Evolutionary conservation across 208 protist genomes (phyloP).

Genomic region (Polymyxa betae): DNA sequence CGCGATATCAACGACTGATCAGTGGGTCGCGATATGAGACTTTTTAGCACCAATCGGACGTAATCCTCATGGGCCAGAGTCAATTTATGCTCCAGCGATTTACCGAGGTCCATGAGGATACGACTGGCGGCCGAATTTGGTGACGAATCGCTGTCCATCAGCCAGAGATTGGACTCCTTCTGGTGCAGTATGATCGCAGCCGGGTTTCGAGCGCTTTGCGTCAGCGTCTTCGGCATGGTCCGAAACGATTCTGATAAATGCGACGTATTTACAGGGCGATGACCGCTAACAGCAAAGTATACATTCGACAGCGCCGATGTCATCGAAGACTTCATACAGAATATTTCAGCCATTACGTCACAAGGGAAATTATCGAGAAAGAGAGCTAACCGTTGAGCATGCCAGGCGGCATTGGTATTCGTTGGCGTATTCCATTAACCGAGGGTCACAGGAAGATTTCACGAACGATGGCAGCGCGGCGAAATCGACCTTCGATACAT

Average conservation of each 20-base stretch:
- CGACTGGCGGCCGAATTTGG: not conserved
- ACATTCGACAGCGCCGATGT: slow-evolving; percentile 29
- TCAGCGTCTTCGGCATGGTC: not conserved
- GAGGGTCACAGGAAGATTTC: not conserved
- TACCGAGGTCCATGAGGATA: slow-evolving; percentile 36
- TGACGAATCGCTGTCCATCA: slow-evolving; percentile 6
- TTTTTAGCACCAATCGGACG: slow-evolving; percentile 2
- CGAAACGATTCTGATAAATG: not conserved
- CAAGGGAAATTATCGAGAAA: not conserved
- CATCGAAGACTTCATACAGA: not conserved
- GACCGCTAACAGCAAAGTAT: slow-evolving; percentile 2
- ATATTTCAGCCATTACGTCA: not conserved
- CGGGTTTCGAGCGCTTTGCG: not conserved
- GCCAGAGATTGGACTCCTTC: not conserved
- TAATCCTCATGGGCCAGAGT: slow-evolving; percentile 18
- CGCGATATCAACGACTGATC: not conserved
- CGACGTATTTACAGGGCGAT: slow-evolving; percentile 49
- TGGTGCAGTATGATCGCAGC: not conserved
- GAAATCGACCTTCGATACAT: slow-evolving; percentile 23
- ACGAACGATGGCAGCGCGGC: slow-evolving; percentile 4
- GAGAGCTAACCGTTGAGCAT: not conserved
- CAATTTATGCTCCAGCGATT: slow-evolving; percentile 48
- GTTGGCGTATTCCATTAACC: not conserved
- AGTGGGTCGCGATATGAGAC: not conserved
- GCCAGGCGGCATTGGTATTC: not conserved